Evolutionary conservation across 257 asterid species (phyloP), one percentile per base, ranked within the genome.

Genomic region (Petunia axillaris): DNA sequence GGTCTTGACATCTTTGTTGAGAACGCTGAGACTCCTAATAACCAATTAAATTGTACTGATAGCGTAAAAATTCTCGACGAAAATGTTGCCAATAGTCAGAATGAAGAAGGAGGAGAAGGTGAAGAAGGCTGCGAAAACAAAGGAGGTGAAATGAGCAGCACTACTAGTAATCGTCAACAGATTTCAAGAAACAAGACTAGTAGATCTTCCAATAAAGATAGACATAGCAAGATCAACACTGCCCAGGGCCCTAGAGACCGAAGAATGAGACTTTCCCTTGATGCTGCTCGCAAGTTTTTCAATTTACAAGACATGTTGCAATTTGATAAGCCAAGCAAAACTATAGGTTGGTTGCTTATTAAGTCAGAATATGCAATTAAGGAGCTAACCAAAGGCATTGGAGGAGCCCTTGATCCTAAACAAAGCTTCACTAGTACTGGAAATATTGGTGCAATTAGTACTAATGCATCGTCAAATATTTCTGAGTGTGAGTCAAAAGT

Each of bases 151-250:
- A 15, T 11, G 60, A 71, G 77, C 36, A 25, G 77, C 60, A 71
- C 25, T 11, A 71, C 2, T 71, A 71, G 16, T 41, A 62, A 38
- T 16, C 52, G 4, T 64, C 8, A 64, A 40, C 46, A 35, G 8
- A 50, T 40, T 9, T 59, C 57, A 1, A 37, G n/a, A 40, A 16
- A 64, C 25, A 90, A 82, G 76, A 25, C 25, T 25, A 25, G 0
- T 25, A 81, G 81, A 74, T n/a, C 64, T 5, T 39, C 84, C 44
- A 90, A 87, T 84, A 91, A 90, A 78, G 98, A 93, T 52, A 64
- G 97, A 58, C 98, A 93, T 87, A 90, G 93, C 90, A 93, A 93
- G 86, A 93, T 93, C 80, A 70, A 82, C 46, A 93, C 98, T 0
- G 95, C 95, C 1, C 89, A 85, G 1, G 98, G 98, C 5, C 95